A percentile compares a stretch with the other conserved stretches of the same genome.
These are phyloP conservation scores for Lodderomyces metapsilosis DNA, from an alignment of 1,139 yeast species.

Conservation along the genomic window DNA sequence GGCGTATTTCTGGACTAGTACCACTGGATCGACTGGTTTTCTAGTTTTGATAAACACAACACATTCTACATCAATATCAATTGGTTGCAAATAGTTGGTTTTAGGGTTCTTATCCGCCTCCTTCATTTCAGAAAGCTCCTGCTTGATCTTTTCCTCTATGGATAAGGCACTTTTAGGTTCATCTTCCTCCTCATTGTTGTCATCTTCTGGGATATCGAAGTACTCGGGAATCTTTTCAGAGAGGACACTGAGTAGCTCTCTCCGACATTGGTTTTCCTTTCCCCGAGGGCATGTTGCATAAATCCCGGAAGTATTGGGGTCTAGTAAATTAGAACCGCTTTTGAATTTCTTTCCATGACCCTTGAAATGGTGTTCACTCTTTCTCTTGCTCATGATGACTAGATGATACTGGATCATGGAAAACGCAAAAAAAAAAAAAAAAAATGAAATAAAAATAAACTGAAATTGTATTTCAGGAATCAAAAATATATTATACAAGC, in stretches of 20 bases:
- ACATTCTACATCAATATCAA: constrained; percentile 82
- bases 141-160: constrained; percentile 73
- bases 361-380: constrained; percentile 11
- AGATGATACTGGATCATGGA: not conserved
- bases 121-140: constrained; percentile 63
- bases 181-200: constrained; percentile 27
- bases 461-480: not conserved
- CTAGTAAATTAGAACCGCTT: constrained; percentile 49
- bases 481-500: too few relatives aligned
- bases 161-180: constrained; percentile 37
- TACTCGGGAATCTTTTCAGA: constrained; percentile 53
- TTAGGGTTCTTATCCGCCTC: constrained; percentile 36
- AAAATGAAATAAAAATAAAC: not conserved
- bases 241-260: constrained; percentile 66
- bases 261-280: constrained; percentile 70
- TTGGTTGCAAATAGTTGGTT: constrained; percentile 51
- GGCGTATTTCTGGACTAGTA: constrained; percentile 63
- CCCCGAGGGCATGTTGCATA: constrained; percentile 85
- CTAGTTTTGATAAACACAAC: constrained; percentile 77
- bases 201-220: constrained; percentile 37
- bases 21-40: constrained; percentile 75
- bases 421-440: not conserved
- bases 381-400: constrained; percentile 26
- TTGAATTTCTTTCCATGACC: constrained; percentile 36
- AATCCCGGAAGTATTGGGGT: constrained; percentile 80